Evolutionary conservation across 208 protist species (phyloP).

Genomic region (Phytomonas francai): DNA sequence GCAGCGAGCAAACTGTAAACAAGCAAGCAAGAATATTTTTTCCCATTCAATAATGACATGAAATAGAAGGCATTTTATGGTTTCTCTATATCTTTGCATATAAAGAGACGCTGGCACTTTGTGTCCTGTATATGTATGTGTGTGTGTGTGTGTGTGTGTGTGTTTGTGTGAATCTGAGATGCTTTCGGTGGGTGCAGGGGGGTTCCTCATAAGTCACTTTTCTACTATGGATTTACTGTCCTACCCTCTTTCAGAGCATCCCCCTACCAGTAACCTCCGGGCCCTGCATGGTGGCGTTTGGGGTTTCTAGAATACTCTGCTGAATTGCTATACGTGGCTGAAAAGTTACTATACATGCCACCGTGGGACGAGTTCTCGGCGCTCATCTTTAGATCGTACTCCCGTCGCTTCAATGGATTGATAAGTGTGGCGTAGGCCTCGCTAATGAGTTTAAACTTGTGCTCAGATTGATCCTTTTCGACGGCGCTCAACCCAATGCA

Average conservation of each 20-base stretch:
- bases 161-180: no score
- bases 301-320: conserved; percentile 42
- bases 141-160: conserved; percentile 3
- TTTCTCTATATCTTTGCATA: background rate
- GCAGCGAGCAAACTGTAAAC: background rate
- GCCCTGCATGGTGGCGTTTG: conserved; percentile 29
- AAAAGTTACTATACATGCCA: conserved; percentile 28
- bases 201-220: background rate
- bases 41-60: background rate
- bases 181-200: no score
- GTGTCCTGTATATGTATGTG: background rate
- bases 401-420: conserved; percentile 60
- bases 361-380: conserved; percentile 33
- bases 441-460: conserved; percentile 88
- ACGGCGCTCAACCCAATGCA: conserved; percentile 54
- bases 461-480: conserved; percentile 70
- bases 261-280: conserved; percentile 49
- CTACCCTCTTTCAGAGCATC: background rate
- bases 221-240: background rate
- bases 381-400: conserved; percentile 79
- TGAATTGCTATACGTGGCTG: conserved; percentile 30
- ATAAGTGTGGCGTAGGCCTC: conserved; percentile 77
- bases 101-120: no score
- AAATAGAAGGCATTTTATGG: background rate
- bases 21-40: background rate